Conservation (phyloP, 352 stramenopile genomes). For the Pythium coloratum region DNA sequence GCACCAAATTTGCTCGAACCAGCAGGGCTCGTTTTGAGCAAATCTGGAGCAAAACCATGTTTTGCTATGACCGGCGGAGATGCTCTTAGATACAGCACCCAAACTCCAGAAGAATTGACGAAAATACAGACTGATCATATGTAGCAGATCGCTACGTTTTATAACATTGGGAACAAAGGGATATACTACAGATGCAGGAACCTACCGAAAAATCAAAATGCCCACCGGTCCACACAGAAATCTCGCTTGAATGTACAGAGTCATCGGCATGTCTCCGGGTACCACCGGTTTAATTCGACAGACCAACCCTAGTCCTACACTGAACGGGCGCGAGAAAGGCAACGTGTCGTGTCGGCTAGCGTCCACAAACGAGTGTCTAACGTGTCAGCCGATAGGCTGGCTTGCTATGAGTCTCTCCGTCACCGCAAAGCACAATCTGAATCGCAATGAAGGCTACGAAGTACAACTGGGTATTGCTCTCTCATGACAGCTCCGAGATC, state of each 20-base stretch:
- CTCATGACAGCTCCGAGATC: conserved; percentile 5
- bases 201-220: background rate
- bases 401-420: too few relatives aligned
- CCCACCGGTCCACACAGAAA: background rate
- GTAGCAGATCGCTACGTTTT: too few relatives aligned
- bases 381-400: background rate
- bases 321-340: background rate
- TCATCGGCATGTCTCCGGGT: background rate
- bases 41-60: too few relatives aligned
- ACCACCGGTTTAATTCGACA: background rate
- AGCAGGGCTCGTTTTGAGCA: too few relatives aligned
- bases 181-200: background rate
- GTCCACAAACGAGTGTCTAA: background rate
- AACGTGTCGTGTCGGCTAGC: background rate
- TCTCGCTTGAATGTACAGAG: background rate
- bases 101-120: background rate
- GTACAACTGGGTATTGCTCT: background rate
- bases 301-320: background rate
- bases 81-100: too few relatives aligned
- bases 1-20: too few relatives aligned
- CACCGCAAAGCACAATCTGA: background rate
- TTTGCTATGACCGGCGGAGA: too few relatives aligned
- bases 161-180: background rate
- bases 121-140: background rate
- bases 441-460: background rate